A percentile compares a stretch with the other conserved stretches of the same genome.
Conservation (phyloP, 352 stramenopile species). For the Phytophthora meadii region DNA sequence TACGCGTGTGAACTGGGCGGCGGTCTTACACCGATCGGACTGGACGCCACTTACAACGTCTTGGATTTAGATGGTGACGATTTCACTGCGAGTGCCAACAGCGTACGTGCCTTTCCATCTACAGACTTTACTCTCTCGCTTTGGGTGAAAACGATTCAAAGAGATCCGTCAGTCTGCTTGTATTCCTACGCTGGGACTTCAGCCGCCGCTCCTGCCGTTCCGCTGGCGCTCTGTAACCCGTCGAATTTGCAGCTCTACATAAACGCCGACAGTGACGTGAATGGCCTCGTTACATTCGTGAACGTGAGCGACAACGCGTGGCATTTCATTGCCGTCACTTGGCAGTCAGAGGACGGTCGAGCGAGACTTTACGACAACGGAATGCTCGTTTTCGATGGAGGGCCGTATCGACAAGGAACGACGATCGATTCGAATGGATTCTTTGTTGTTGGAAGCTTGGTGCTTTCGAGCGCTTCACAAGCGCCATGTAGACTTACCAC, state of each 20-base stretch:
- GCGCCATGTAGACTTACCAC: conserved; percentile 12
- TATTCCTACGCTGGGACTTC: conserved; percentile 50
- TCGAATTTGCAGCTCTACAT: conserved; percentile 64
- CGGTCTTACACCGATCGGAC: conserved; percentile 25
- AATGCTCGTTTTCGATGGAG: conserved; percentile 73
- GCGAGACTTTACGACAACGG: conserved; percentile 70
- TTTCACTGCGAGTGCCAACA: conserved; percentile 47
- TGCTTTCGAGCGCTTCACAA: conserved; percentile 20
- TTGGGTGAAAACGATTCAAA: conserved; percentile 64
- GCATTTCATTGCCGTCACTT: conserved; percentile 72
- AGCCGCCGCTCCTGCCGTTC: conserved; percentile 19
- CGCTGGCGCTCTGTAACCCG: conserved; percentile 65
- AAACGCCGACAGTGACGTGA: conserved; percentile 40
- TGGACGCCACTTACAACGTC: conserved; percentile 38
- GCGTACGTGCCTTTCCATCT: conserved; percentile 49
- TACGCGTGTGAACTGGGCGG: conserved; percentile 63
- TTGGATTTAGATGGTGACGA: conserved; percentile 46
- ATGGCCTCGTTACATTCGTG: conserved; percentile 58
- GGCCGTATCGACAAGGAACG: conserved; percentile 55
- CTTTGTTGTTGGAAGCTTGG: conserved; percentile 58
- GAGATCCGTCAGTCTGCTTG: conserved; percentile 41
- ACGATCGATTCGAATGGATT: conserved; percentile 38
- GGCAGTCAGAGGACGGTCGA: conserved; percentile 62
- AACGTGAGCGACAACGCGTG: conserved; percentile 71
- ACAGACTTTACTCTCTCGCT: conserved; percentile 67